Base-by-base conservation (phyloP, 2,329 filamentous ascomycete genomes). In the Fusarium newnesense region DNA sequence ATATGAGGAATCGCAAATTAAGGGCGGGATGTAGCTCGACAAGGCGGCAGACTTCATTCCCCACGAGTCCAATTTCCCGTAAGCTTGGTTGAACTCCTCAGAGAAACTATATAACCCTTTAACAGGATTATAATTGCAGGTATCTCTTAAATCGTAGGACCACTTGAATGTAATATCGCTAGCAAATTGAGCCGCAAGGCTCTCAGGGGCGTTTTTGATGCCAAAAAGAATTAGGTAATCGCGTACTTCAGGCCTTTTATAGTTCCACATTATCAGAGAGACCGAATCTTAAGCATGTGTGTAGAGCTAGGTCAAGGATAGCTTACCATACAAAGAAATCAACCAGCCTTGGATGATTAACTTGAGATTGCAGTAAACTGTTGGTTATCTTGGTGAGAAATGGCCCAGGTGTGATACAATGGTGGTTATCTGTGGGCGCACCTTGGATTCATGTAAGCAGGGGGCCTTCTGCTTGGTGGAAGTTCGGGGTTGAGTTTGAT, bases 331-430 rank as follows among this genome's bases (percentile, higher is more conserved):
- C 46, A 1, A 49, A 49, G 46, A 32, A 49, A 12, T 49, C 28
- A 1, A 49, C 15, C 7, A 49, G 46, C 2, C 46, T 49, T 49
- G 46, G 9, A 3, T 49, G 46, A 0, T n/a, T 21, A 5, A 24
- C 32, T 5, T 32, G 46, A 9, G 21, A 12, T 18, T 49, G 46
- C 7, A 49, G 9, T 12, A 12, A 3, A n/a, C 46, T 49, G 0
- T 49, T 30, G 11, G 9, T 6, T 4, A 12, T 11, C 4, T 30
- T n/a, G 19, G 21, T 49, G 3, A 49, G 28, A 2, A n/a, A 32
- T 9, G 3, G 5, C 44, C 7, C 0, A 18, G 1, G 5, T 2
- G 18, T 11, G 43, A 46, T 4, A 26, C 7, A 8, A 6, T 2
- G 7, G 21, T 7, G 2, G 5, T 6, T 49, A 4, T 4, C 7